Conservation (phyloP, 495 filamentous ascomycete genomes). For the Cetradonia linearis region DNA sequence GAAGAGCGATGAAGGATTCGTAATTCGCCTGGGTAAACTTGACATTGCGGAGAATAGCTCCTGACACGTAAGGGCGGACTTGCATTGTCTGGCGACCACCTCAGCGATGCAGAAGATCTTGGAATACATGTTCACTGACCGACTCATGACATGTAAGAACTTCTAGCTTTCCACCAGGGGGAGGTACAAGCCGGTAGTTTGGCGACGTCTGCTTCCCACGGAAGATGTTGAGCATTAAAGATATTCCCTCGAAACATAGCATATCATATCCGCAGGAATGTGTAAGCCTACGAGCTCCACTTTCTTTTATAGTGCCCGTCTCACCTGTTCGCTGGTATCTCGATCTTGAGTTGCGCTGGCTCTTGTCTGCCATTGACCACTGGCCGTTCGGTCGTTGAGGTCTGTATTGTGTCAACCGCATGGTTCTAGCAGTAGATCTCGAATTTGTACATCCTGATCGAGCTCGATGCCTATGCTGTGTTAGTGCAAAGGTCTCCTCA, state of each 20-base stretch:
- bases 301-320: slow-evolving; percentile 24
- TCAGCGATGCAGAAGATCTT: not conserved
- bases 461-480: slow-evolving; percentile 65
- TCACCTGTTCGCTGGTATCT: slow-evolving; percentile 90
- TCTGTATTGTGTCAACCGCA: slow-evolving; percentile 36
- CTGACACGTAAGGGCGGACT: slow-evolving; percentile 77
- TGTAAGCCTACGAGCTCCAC: slow-evolving; percentile 1
- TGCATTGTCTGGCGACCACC: slow-evolving; percentile 48
- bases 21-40: slow-evolving; percentile 85
- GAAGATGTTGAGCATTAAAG: slow-evolving; percentile 94
- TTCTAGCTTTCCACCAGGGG: slow-evolving; percentile 62
- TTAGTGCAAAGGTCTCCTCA: slow-evolving; percentile 29
- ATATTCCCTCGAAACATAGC: slow-evolving; percentile 96
- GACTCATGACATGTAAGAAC: slow-evolving; percentile 67
- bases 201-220: slow-evolving; percentile 60
- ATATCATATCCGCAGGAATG: slow-evolving; percentile 69
- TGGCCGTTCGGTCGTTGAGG: slow-evolving; percentile 61
- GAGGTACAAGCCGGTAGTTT: slow-evolving; percentile 63
- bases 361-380: slow-evolving; percentile 71
- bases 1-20: slow-evolving; percentile 92
- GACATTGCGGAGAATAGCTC: slow-evolving; percentile 77
- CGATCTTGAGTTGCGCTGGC: slow-evolving; percentile 89
- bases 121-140: slow-evolving; percentile 31
- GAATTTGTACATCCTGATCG: slow-evolving; percentile 67
- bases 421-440: not conserved